phyloP scores from a whole-genome alignment of 2,329 filamentous ascomycete genomes.

The Calcarisporium arbuscula region DNA sequence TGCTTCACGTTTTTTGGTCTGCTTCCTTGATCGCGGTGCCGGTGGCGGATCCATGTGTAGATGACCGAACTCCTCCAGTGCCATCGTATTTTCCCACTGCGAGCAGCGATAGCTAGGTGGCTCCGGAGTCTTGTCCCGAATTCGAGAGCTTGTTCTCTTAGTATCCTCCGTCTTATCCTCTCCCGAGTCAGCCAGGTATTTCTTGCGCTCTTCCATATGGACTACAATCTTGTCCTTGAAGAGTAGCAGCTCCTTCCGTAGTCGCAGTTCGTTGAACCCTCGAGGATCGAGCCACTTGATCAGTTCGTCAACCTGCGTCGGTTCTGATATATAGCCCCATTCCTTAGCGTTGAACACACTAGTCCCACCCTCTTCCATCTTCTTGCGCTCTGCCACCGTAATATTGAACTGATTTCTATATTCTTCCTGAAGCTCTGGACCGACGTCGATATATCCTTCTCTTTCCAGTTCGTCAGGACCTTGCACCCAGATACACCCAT shows the following conservation, averaged over 20 bases:
- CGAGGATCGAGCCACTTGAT: constrained; percentile 85
- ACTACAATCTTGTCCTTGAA: constrained; percentile 70
- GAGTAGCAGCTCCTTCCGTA: constrained; percentile 76
- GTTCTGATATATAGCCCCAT: constrained; percentile 88
- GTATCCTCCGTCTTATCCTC: constrained; percentile 33
- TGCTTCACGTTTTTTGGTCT: constrained; percentile 45
- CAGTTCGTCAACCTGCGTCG: constrained; percentile 69
- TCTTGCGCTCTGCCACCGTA: constrained; percentile 80
- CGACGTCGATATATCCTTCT: constrained; percentile 77
- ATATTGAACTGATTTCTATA: constrained; percentile 74
- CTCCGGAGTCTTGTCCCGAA: constrained; percentile 42
- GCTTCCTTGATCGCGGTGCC: constrained; percentile 44
- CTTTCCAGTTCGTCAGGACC: constrained; percentile 86
- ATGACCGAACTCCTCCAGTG: constrained; percentile 50
- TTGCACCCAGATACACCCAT: constrained; percentile 93
- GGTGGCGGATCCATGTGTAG: constrained; percentile 50
- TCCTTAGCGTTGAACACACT: constrained; percentile 70
- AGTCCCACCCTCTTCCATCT: constrained; percentile 75
- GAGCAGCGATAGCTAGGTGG: constrained; percentile 42
- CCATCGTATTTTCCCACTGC: constrained; percentile 51
- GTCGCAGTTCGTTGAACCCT: constrained; percentile 77
- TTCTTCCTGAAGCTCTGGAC: constrained; percentile 62
- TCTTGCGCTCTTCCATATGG: constrained; percentile 74
- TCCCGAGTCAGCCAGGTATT: constrained; percentile 49
- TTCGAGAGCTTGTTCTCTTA: constrained; percentile 38